A percentile compares a stretch with the other conserved stretches of the same genome.
These are phyloP conservation scores for Apiotrichum porosum DNA, from an alignment of 1,284 basidiomycete species.

Conservation along the genomic window DNA sequence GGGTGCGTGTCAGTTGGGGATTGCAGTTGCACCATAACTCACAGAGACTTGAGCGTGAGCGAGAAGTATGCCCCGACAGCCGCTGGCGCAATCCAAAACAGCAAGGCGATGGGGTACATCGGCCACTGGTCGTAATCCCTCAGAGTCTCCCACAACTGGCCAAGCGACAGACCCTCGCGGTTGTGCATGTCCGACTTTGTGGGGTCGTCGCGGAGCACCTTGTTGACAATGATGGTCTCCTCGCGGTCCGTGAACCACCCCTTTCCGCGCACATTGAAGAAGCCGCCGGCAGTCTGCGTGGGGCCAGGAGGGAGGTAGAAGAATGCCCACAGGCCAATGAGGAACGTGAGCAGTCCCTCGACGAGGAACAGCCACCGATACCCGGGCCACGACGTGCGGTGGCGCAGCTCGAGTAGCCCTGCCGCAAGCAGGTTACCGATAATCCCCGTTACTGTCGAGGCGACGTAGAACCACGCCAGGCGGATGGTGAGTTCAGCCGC, in stretches of 20 bases:
- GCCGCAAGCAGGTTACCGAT: slow-evolving; percentile 37
- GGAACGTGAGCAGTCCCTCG: slow-evolving; percentile 38
- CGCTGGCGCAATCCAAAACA: slow-evolving; percentile 18
- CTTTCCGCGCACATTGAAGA: slow-evolving; percentile 24
- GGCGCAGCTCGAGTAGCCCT: slow-evolving; percentile 42
- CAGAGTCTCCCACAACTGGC: slow-evolving; percentile 30
- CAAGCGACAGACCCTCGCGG: slow-evolving; percentile 40
- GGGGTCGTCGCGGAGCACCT: slow-evolving; percentile 50
- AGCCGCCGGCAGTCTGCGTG: slow-evolving; percentile 42
- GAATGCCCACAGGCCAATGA: slow-evolving; percentile 39
- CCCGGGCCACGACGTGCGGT: slow-evolving; percentile 30
- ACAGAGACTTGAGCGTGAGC: no score
- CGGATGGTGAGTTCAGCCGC: slow-evolving; percentile 28
- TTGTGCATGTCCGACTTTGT: slow-evolving; percentile 50
- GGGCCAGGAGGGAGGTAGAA: slow-evolving; percentile 44
- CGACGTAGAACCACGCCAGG: slow-evolving; percentile 46
- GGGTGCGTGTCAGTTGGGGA: no score
- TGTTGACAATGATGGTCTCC: slow-evolving; percentile 51
- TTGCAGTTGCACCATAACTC: no score
- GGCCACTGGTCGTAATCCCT: slow-evolving; percentile 49
- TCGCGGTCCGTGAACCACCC: slow-evolving; percentile 51
- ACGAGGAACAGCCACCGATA: slow-evolving; percentile 43
- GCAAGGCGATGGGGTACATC: slow-evolving; percentile 41
- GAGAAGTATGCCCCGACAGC: no score
- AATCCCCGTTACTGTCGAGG: slow-evolving; percentile 27